Base-by-base conservation (phyloP, 1,139 yeast species). In the Saccharomycopsis phalli region DNA sequence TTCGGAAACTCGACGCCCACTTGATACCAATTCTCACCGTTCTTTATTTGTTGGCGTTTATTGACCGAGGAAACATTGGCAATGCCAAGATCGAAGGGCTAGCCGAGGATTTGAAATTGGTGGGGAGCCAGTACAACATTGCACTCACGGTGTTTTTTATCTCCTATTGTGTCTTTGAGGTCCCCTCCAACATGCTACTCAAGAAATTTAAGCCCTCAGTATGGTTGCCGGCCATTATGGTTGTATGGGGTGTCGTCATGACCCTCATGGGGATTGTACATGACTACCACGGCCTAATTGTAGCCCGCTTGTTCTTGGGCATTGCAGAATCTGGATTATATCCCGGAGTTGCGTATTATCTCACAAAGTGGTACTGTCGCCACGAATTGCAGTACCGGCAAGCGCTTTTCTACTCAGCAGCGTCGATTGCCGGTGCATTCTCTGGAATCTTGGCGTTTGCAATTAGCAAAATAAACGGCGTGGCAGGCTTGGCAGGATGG, bases 1-100 rank as follows among this genome's bases (percentile, higher is more conserved):
- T 55, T 32, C 45, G 68, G 43, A 71, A 66, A 49, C 58, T 69
- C 29, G 78, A 72, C 48, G 35, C 59, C 30, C 53, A 71, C 41
- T 54, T 72, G 27, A 56, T 71, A 47, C 76, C 76, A 1, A 59
- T 68, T 61, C 59, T 72, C 30, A 66, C 71, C n/a, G 51, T 67
- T 36, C 61, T 74, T 40, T 74, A 74, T 48, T 62, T 74, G 42
- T 58, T 75, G 45, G 69, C 74, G 47, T 73, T 66, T 50, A 60
- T 77, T 45, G 84, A 77, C 56, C 60, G 81, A 49, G 71, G 74
- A 48, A 74, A 74, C 51, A 72, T 76, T 50, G 80, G 80, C 2
- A 68, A 72, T 51, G 82, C 82, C 1, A 63, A 76, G 48, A 63
- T 76, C 21, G 79, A 74, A 42, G 79, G 78, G 4, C 55, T 76